These are phyloP conservation scores for Sugiyamaella americana DNA, from an alignment of 805 yeast species.

Conservation along the genomic window DNA sequence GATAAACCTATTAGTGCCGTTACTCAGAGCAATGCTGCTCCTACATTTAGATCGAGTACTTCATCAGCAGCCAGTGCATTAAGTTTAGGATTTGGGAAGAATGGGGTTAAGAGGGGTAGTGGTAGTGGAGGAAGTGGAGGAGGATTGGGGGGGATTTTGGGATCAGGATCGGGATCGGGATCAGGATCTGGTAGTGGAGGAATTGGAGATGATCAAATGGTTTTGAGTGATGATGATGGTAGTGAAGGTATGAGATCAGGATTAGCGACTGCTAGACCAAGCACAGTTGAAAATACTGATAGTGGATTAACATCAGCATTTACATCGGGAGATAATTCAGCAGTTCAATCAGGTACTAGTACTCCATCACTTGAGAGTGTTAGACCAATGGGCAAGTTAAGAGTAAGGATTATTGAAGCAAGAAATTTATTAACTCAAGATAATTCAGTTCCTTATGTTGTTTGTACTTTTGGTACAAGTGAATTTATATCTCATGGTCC, in stretches of 20 bases:
- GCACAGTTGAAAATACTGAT: not conserved
- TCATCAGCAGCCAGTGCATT: not conserved
- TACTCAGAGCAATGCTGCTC: slow-evolving; percentile 10
- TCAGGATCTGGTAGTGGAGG: not conserved
- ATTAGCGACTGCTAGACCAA: slow-evolving; percentile 1
- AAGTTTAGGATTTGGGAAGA: not conserved
- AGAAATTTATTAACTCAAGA: slow-evolving; percentile 53
- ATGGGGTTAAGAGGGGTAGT: not conserved
- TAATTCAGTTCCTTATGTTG: slow-evolving; percentile 49
- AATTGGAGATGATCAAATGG: not conserved
- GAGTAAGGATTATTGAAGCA: slow-evolving; percentile 78
- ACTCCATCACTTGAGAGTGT: not conserved
- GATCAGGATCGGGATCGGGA: too few species aligned
- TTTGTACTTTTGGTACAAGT: slow-evolving; percentile 30
- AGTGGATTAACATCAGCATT: not conserved
- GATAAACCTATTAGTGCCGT: slow-evolving; percentile 11
- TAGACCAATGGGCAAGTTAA: slow-evolving; percentile 54
- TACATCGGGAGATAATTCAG: not conserved
- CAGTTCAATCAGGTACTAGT: not conserved
- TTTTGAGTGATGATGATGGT: not conserved
- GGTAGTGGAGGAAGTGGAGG: slow-evolving; percentile 1
- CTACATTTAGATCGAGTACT: slow-evolving; percentile 2
- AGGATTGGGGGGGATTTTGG: not conserved
- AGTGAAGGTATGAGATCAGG: not conserved
- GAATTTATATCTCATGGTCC: slow-evolving; percentile 86